phyloP scores from a whole-genome alignment of 2,329 filamentous ascomycete species.

The Cercospora brassicicola region DNA sequence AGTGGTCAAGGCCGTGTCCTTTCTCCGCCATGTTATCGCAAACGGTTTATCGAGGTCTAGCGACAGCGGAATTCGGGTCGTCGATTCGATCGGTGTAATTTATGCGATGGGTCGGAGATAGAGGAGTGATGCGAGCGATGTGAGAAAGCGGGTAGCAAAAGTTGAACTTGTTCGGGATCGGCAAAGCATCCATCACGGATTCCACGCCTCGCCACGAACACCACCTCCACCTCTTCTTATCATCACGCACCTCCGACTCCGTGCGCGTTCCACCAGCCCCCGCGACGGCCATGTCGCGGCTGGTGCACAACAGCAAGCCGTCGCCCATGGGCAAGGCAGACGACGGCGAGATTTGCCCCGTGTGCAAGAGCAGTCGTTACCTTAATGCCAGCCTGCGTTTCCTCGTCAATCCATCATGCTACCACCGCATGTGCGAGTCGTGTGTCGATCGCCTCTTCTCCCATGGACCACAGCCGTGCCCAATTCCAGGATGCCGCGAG shows the following conservation, averaged over 20 bases:
- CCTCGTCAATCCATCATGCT: constrained; percentile 96
- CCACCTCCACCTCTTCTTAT: not conserved
- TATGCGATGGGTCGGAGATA: not conserved
- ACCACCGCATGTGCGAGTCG: constrained; percentile 97
- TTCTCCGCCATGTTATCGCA: constrained; percentile 31
- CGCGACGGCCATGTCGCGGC: constrained; percentile 37
- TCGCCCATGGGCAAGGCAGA: constrained; percentile 25
- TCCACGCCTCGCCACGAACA: not conserved
- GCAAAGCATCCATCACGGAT: not conserved
- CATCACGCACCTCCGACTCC: not conserved
- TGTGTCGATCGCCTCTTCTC: constrained; percentile 95
- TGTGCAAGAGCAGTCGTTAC: constrained; percentile 96
- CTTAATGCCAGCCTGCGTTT: constrained; percentile 93
- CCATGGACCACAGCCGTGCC: constrained; percentile 86
- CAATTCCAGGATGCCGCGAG: constrained; percentile 81
- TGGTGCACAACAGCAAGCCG: constrained; percentile 31
- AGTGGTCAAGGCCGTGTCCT: constrained; percentile 72
- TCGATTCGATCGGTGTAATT: not conserved
- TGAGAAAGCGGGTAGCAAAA: not conserved
- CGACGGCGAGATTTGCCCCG: constrained; percentile 72
- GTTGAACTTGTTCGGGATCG: not conserved
- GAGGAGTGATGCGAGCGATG: not conserved
- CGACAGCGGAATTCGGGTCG: not conserved
- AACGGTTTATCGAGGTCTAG: not conserved
- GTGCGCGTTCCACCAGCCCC: not conserved